Conservation (phyloP, 805 yeast species). For the Saturnispora zaruensis region DNA sequence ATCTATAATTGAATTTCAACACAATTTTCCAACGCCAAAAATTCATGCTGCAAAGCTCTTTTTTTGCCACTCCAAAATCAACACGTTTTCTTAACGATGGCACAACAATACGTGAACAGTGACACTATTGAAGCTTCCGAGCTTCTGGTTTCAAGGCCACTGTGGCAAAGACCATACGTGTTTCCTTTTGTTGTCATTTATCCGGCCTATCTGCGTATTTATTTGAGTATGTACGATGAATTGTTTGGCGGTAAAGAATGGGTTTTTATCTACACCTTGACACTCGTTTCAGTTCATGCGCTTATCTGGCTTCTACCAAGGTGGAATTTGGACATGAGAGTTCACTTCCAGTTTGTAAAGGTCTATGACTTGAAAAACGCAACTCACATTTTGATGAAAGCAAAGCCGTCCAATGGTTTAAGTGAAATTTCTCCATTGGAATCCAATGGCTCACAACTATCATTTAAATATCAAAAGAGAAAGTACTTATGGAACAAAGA, state of each 20-base stretch:
- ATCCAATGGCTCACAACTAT: conserved; percentile 45
- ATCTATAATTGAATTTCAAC: not conserved
- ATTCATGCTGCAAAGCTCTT: not conserved
- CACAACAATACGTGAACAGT: conserved; percentile 47
- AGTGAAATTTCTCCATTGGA: conserved; percentile 67
- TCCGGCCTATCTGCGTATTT: conserved; percentile 63
- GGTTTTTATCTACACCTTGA: conserved; percentile 83
- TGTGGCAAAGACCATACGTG: conserved; percentile 60
- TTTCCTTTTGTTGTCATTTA: conserved; percentile 76
- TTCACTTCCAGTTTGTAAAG: conserved; percentile 54
- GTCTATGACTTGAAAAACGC: conserved; percentile 55
- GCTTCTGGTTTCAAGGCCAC: conserved; percentile 61
- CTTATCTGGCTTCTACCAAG: conserved; percentile 85
- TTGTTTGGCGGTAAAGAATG: conserved; percentile 88
- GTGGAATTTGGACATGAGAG: conserved; percentile 73
- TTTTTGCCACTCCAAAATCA: not conserved
- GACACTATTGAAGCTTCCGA: conserved; percentile 65
- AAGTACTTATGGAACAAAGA: conserved; percentile 64
- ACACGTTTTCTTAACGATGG: conserved; percentile 14
- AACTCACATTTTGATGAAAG: conserved; percentile 61
- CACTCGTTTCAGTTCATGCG: conserved; percentile 63
- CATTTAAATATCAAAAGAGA: conserved; percentile 86
- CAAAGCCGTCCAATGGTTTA: conserved; percentile 79
- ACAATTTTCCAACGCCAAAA: not conserved
- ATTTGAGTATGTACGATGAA: conserved; percentile 59